Percentiles rank a stretch among this genome's conserved stretches.
Evolutionary conservation across 2,329 filamentous ascomycete genomes (phyloP).

Genomic region (Penicillium sp.): DNA sequence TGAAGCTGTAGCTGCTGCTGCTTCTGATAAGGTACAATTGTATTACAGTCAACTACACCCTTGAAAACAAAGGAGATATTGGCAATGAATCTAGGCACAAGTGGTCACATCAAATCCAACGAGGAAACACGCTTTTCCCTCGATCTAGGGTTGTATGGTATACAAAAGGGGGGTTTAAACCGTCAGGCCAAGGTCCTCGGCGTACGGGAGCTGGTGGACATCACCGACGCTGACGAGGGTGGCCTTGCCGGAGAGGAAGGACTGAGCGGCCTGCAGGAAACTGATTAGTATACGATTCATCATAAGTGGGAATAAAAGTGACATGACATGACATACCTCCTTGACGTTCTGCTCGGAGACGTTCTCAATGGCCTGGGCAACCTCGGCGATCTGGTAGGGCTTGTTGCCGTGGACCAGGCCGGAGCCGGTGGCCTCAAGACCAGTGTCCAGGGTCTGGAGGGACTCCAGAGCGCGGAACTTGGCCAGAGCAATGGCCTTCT

Average conservation of each 20-base stretch:
- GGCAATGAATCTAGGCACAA: constrained; percentile 44
- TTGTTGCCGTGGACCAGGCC: constrained; percentile 81
- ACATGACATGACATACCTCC: constrained; percentile 68
- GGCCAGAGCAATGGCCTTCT: constrained; percentile 88
- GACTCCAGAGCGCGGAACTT: constrained; percentile 90
- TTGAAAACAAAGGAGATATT: constrained; percentile 41
- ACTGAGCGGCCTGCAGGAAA: constrained; percentile 74
- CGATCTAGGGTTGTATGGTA: constrained; percentile 42
- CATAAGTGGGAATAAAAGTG: background rate
- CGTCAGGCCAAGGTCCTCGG: constrained; percentile 89
- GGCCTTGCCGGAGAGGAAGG: constrained; percentile 84
- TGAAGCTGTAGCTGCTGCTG: background rate
- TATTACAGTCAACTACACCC: constrained; percentile 47
- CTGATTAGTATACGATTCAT: constrained; percentile 29
- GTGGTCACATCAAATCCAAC: constrained; percentile 34
- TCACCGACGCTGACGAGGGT: constrained; percentile 90
- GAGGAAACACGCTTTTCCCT: constrained; percentile 34
- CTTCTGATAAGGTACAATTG: constrained; percentile 41
- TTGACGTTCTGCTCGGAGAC: constrained; percentile 86
- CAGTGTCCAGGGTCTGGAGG: constrained; percentile 75
- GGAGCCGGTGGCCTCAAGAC: constrained; percentile 81
- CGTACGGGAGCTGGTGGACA: constrained; percentile 86
- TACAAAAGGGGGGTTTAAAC: constrained; percentile 66
- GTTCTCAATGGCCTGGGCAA: constrained; percentile 76
- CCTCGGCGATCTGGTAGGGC: constrained; percentile 80